Evolutionary conservation across 345 rosid species (phyloP).

Genomic region (Gossypium bickii): DNA sequence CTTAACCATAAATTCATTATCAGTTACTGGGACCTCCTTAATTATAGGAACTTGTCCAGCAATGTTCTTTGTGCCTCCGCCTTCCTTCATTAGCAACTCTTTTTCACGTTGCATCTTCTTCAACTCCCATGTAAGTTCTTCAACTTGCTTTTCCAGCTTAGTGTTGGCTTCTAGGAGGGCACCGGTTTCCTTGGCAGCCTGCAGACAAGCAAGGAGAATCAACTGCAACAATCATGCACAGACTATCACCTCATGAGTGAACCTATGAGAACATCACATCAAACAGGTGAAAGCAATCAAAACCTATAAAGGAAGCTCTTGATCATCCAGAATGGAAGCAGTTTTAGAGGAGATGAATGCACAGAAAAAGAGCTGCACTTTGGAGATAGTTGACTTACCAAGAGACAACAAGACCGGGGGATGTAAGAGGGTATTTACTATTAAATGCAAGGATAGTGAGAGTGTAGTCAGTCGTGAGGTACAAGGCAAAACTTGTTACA

Average conservation of each 20-base stretch:
- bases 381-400: neutral
- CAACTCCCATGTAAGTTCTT: slow-evolving; percentile 73
- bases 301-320: neutral
- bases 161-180: slow-evolving; percentile 91
- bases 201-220: slow-evolving; percentile 24
- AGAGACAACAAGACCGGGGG: too few relatives aligned
- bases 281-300: neutral
- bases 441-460: neutral
- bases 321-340: neutral
- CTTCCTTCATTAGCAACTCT: neutral
- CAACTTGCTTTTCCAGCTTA: slow-evolving; percentile 86
- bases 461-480: neutral
- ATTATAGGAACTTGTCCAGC: slow-evolving; percentile 45
- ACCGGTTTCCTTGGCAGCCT: slow-evolving; percentile 96
- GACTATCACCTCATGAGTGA: neutral
- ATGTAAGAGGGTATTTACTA: neutral
- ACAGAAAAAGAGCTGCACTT: neutral
- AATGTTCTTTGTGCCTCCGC: slow-evolving; percentile 26
- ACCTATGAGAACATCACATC: neutral
- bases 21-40: slow-evolving; percentile 56
- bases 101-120: slow-evolving; percentile 25
- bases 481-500: neutral
- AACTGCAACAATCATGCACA: slow-evolving; percentile 1
- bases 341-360: neutral
- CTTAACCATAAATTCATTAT: slow-evolving; percentile 54